These are phyloP conservation scores for Sugiyamaella paludigena DNA, from an alignment of 1,139 yeast genomes.

Conservation along the genomic window DNA sequence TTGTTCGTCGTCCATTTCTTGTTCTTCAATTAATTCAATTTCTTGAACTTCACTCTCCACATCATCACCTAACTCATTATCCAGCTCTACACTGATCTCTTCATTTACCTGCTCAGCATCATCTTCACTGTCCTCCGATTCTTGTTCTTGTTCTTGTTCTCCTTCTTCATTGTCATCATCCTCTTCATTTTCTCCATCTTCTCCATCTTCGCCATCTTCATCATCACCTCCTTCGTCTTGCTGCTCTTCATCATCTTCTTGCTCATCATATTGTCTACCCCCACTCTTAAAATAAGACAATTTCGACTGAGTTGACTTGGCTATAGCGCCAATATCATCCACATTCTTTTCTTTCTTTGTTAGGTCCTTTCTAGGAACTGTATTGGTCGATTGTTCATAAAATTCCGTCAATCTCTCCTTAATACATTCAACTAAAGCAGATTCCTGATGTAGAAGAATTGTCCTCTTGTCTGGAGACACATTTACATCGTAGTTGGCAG, in stretches of 20 bases:
- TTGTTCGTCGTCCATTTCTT: slow-evolving; percentile 8
- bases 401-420: slow-evolving; percentile 26
- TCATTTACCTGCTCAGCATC: neutral
- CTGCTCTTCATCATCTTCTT: neutral
- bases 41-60: slow-evolving; percentile 22
- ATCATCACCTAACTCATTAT: slow-evolving; percentile 14
- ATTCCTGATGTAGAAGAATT: slow-evolving; percentile 67
- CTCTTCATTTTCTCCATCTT: neutral
- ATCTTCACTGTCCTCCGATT: slow-evolving; percentile 1
- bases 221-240: slow-evolving; percentile 10
- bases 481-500: slow-evolving; percentile 67
- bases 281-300: neutral
- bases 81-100: neutral
- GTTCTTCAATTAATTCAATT: slow-evolving; percentile 17
- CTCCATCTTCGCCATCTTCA: neutral
- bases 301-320: slow-evolving; percentile 7
- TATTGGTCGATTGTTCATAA: slow-evolving; percentile 31
- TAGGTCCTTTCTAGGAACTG: slow-evolving; percentile 29
- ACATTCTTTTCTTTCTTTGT: neutral
- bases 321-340: no score
- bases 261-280: neutral
- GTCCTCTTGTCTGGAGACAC: slow-evolving; percentile 88
- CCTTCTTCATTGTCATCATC: slow-evolving; percentile 9
- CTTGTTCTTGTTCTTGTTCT: slow-evolving; percentile 7
- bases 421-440: slow-evolving; percentile 51